Conservation (phyloP, 768 basidiomycete species). For the Vararia minispora region DNA sequence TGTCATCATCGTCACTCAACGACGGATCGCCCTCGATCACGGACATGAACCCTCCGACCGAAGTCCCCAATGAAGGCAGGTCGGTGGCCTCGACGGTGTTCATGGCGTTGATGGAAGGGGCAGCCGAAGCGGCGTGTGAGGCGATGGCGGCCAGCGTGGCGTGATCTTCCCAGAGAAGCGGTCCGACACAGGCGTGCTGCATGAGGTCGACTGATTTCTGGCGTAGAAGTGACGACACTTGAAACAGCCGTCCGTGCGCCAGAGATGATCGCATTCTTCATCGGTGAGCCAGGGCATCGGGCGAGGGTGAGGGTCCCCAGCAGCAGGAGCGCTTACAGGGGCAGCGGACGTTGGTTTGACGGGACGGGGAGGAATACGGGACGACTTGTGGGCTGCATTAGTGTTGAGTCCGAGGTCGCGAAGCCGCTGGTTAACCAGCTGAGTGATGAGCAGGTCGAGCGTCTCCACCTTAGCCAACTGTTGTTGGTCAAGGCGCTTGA, state of each 20-base stretch:
- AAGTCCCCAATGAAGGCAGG: too few relatives aligned
- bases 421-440: too few relatives aligned
- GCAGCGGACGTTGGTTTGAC: too few relatives aligned
- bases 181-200: conserved; percentile 13
- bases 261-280: conserved; percentile 9
- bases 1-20: neutral
- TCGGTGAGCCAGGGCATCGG: conserved; percentile 5
- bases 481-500: too few relatives aligned
- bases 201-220: conserved; percentile 11
- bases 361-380: too few relatives aligned
- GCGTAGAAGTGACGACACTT: conserved; percentile 15
- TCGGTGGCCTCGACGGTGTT: neutral
- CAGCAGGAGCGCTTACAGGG: neutral
- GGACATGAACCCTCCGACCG: too few relatives aligned
- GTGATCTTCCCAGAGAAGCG: conserved; percentile 7
- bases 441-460: too few relatives aligned
- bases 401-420: too few relatives aligned
- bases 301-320: neutral
- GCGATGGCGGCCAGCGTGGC: neutral
- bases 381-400: too few relatives aligned
- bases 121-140: neutral
- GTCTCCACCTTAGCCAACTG: too few relatives aligned
- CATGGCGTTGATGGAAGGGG: neutral
- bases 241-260: conserved; percentile 15
- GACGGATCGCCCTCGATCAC: too few relatives aligned